phyloP scores from a whole-genome alignment of 495 filamentous ascomycete species.

The Penicillium subrubescens region DNA sequence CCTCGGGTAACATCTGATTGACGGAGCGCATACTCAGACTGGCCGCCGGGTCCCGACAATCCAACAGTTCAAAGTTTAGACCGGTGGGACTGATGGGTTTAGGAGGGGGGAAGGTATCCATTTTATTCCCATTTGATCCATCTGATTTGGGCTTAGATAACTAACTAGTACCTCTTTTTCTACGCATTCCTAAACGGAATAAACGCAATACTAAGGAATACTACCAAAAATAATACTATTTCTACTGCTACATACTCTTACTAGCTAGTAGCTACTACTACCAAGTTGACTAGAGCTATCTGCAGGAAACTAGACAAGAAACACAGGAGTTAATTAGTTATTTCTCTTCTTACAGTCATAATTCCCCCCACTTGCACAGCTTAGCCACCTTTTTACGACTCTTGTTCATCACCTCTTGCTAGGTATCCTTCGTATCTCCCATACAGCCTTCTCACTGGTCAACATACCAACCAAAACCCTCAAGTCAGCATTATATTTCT shows the following conservation, averaged over 20 bases:
- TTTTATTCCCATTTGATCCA: background rate
- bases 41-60: slow-evolving; percentile 19
- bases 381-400: background rate
- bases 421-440: background rate
- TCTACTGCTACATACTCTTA: background rate
- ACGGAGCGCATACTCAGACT: slow-evolving; percentile 13
- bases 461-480: slow-evolving; percentile 9
- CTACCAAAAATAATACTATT: background rate
- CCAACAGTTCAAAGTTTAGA: slow-evolving; percentile 26
- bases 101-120: background rate
- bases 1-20: slow-evolving; percentile 30
- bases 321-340: background rate
- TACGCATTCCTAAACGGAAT: background rate
- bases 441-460: background rate
- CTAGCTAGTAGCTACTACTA: background rate
- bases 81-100: slow-evolving; percentile 15
- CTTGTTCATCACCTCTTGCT: background rate
- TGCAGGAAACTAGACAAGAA: slow-evolving; percentile 2
- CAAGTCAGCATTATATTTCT: slow-evolving; percentile 27
- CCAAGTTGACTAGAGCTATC: slow-evolving; percentile 2
- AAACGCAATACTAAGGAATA: background rate
- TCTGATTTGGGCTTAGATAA: background rate
- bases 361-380: background rate
- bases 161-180: background rate
- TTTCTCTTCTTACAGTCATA: too few species aligned